These are phyloP conservation scores for Phytophthora sansomeana DNA, from an alignment of 352 stramenopile species.

Conservation along the genomic window DNA sequence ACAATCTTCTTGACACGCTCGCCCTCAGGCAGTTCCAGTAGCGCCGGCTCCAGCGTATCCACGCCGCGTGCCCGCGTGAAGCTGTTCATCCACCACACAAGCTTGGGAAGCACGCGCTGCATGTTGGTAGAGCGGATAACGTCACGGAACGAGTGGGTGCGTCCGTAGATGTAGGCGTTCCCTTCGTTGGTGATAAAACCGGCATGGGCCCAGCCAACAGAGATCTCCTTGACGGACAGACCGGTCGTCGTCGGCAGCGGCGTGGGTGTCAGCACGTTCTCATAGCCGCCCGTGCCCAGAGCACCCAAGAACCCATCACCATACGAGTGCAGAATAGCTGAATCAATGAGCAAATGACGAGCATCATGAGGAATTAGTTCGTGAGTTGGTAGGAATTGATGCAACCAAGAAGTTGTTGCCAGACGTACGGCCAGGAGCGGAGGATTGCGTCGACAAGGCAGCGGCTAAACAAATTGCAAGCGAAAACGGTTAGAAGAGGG, in stretches of 20 bases:
- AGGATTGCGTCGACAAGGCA: conserved; percentile 31
- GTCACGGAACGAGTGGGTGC: conserved; percentile 85
- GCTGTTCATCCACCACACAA: conserved; percentile 76
- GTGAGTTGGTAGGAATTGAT: not conserved
- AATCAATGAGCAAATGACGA: conserved; percentile 8
- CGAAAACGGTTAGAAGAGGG: not conserved
- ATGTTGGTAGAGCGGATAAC: conserved; percentile 89
- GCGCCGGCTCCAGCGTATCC: conserved; percentile 66
- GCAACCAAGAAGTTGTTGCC: not conserved
- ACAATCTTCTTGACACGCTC: conserved; percentile 81
- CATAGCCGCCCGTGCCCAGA: conserved; percentile 75
- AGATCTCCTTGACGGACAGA: conserved; percentile 67
- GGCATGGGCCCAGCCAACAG: conserved; percentile 79
- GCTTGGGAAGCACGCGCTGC: conserved; percentile 74
- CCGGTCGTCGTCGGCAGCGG: conserved; percentile 51
- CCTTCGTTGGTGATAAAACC: conserved; percentile 78
- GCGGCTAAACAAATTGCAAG: conserved; percentile 20
- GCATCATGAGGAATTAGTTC: conserved; percentile 3
- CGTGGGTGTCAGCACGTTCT: conserved; percentile 55
- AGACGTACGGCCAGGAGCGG: conserved; percentile 34
- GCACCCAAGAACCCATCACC: conserved; percentile 81
- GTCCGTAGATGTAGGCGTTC: conserved; percentile 78
- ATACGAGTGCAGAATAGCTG: conserved; percentile 73
- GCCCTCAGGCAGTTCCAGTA: conserved; percentile 65
- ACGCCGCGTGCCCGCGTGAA: conserved; percentile 72